Evolutionary conservation across 2,329 filamentous ascomycete species (phyloP).

Genomic region (Lizonia empirigonia): DNA sequence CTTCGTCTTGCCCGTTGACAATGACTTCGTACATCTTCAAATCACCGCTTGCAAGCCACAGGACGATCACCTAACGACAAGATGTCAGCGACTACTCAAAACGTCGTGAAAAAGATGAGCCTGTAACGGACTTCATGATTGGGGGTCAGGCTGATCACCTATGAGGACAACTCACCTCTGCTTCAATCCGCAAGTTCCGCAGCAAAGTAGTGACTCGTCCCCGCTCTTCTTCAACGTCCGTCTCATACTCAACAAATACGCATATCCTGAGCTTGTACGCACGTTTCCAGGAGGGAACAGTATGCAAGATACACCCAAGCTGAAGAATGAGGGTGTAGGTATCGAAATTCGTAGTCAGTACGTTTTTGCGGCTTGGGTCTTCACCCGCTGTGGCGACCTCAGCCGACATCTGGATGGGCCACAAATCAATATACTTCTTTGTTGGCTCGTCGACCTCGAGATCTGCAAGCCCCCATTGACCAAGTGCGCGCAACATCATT

Average conservation of each 20-base stretch:
- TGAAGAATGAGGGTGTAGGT: constrained; percentile 89
- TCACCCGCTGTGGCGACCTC: constrained; percentile 66
- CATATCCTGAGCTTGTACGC: constrained; percentile 75
- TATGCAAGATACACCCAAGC: constrained; percentile 81
- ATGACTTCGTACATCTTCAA: constrained; percentile 75
- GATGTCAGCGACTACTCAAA: not conserved
- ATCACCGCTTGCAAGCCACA: constrained; percentile 77
- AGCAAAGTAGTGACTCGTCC: constrained; percentile 73
- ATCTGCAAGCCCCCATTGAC: constrained; percentile 30
- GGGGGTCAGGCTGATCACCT: no score
- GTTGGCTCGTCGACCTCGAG: constrained; percentile 60
- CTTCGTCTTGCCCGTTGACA: constrained; percentile 68
- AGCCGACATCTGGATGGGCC: constrained; percentile 93
- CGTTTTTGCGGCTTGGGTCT: constrained; percentile 58
- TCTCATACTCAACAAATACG: constrained; percentile 89
- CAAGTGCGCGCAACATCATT: constrained; percentile 32
- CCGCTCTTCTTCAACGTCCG: constrained; percentile 79
- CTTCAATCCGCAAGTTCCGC: constrained; percentile 81
- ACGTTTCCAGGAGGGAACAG: constrained; percentile 79
- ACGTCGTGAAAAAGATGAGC: no score
- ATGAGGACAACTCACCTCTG: constrained; percentile 55
- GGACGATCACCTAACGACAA: constrained; percentile 63
- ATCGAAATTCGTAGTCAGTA: constrained; percentile 88
- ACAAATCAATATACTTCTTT: constrained; percentile 84
- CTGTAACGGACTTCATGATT: no score